Evolutionary conservation across 2,329 filamentous ascomycete genomes (phyloP).

Genomic region (Thelonectria olida): DNA sequence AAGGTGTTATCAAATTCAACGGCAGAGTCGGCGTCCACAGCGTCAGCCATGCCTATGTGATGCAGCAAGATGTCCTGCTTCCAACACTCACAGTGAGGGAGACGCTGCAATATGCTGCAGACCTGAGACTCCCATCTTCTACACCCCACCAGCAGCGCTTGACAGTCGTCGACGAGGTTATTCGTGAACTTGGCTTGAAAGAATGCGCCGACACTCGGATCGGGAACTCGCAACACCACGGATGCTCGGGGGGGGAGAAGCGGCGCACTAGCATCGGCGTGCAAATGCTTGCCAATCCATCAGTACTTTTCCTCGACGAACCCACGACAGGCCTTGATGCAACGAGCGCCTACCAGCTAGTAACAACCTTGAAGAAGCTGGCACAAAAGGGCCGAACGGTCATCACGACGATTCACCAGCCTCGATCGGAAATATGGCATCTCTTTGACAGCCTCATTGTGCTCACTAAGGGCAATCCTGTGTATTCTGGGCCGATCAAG

Average conservation of each 20-base stretch:
- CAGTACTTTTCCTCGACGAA: constrained; percentile 80
- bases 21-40: constrained; percentile 60
- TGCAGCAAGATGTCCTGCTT: constrained; percentile 79
- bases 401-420: constrained; percentile 80
- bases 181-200: constrained; percentile 78
- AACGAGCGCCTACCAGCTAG: constrained; percentile 78
- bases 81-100: constrained; percentile 80
- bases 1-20: constrained; percentile 71
- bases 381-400: constrained; percentile 75
- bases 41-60: constrained; percentile 74
- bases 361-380: constrained; percentile 74
- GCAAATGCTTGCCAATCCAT: constrained; percentile 81
- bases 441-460: constrained; percentile 79
- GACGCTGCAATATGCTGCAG: constrained; percentile 77
- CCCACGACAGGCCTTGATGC: constrained; percentile 82
- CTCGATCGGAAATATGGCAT: constrained; percentile 81
- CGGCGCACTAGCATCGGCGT: constrained; percentile 80
- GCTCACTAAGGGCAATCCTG: constrained; percentile 71
- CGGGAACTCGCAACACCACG: constrained; percentile 75
- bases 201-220: constrained; percentile 81
- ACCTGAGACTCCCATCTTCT: constrained; percentile 73
- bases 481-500: constrained; percentile 71
- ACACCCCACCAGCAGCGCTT: constrained; percentile 67
- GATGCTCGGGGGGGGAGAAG: constrained; percentile 83
- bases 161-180: constrained; percentile 78